Base-by-base conservation (phyloP, 208 protist genomes). In the Crithidia sp. region DNA sequence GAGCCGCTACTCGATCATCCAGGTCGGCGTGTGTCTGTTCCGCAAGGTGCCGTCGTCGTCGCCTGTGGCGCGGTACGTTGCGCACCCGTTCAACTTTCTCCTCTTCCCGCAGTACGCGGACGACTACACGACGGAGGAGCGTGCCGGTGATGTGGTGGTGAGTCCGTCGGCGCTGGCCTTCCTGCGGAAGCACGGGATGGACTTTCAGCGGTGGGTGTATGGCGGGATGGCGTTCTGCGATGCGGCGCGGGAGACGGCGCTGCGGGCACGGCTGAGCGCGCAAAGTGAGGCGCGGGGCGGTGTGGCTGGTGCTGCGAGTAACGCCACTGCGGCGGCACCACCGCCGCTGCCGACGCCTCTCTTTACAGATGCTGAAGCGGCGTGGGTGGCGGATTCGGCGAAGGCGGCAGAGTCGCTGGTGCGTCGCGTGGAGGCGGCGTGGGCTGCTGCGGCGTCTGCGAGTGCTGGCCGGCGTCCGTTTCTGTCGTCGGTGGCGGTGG, bases 1-100 rank as follows among this genome's bases (percentile, higher is more conserved):
- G 16, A 80, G 70, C 36, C 84, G 84, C 16, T 96, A 91, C 65
- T 80, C 79, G 49, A 86, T 96, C 53, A 96, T 96, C 61, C 91
- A 96, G 75, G 86, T 94, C 17, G 91, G 91, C 14, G 76, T 96
- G 43, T 94, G 88, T 55, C 84, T 96, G 12, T 94, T 96, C 68
- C 84, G 90, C 55, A 74, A 67, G n/a, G 77, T 78, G 0, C 39
- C 59, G 13, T 37, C 60, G 37, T 67, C 41, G 19, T 62, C 81
- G 13, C 62, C 45, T 13, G 68, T 62, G 17, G 19, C 36, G 71
- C 72, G 55, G 1, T 90, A 91, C 73, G 67, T 76, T 58, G 87
- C 86, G 37, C 63, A 79, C 41, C 87, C 91, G 39, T 91, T 95
- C 79, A 93, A 93, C 60, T 94, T 94, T 81, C 10, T 93, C 47